Percentiles rank a stretch among this genome's conserved stretches.
These are phyloP conservation scores for Rhodamnia rubescens DNA, from an alignment of 345 rosid species.

Conservation along the genomic window DNA sequence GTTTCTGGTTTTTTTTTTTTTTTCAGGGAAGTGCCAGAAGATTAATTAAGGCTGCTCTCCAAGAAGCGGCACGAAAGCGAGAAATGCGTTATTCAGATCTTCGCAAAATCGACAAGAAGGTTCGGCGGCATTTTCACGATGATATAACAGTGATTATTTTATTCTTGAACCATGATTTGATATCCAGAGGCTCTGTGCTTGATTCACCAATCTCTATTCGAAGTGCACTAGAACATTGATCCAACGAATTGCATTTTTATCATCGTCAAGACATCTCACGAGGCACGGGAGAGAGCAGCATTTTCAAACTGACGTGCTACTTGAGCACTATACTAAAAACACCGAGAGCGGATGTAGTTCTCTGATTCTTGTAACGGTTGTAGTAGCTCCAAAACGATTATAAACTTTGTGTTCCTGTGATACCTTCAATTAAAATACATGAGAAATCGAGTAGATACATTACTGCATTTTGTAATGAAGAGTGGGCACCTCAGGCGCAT, in stretches of 20 bases:
- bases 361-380: neutral
- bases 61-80: constrained; percentile 82
- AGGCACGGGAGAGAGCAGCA: neutral
- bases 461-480: neutral
- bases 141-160: constrained; percentile 81
- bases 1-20: neutral
- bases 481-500: neutral
- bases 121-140: constrained; percentile 92
- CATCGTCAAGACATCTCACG: neutral
- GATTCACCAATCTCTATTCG: constrained; percentile 52
- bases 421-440: neutral
- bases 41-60: constrained; percentile 77
- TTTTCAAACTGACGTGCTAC: neutral
- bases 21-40: constrained; percentile 83
- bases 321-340: neutral
- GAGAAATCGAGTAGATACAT: neutral
- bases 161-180: constrained; percentile 77
- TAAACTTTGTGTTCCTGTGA: neutral
- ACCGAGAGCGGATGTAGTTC: neutral
- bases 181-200: constrained; percentile 43
- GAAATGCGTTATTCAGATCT: constrained; percentile 90
- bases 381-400: neutral
- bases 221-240: constrained; percentile 53
- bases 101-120: constrained; percentile 73
- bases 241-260: neutral